Percentiles rank a stretch among this genome's conserved stretches.
Evolutionary conservation across 1,284 basidiomycete species (phyloP).

Genomic region (Takashimella tepidaria): DNA sequence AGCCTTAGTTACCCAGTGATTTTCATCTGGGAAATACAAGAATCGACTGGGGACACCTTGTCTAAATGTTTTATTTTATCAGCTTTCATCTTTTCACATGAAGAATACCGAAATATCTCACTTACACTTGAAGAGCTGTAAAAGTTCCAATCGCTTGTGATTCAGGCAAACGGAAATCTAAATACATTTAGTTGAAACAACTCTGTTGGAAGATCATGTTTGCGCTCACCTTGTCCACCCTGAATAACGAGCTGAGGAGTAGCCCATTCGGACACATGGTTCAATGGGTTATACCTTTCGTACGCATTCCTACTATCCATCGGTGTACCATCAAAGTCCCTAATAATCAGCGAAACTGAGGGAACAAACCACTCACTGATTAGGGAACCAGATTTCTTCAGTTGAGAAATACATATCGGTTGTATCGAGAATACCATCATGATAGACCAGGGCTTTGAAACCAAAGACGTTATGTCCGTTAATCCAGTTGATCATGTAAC

Average conservation of each 20-base stretch:
- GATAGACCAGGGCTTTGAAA: constrained; percentile 84
- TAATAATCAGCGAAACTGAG: neutral
- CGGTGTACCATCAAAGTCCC: constrained; percentile 28
- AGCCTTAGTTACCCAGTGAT: constrained; percentile 67
- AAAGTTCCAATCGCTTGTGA: constrained; percentile 67
- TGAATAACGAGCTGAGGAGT: constrained; percentile 81
- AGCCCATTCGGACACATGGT: constrained; percentile 75
- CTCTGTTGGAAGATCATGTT: neutral
- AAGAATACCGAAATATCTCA: too few relatives aligned
- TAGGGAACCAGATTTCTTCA: constrained; percentile 51
- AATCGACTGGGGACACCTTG: constrained; percentile 71
- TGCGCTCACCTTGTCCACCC: constrained; percentile 57
- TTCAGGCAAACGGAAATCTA: constrained; percentile 75
- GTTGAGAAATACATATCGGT: constrained; percentile 67
- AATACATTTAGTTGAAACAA: neutral
- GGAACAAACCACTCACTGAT: constrained; percentile 8
- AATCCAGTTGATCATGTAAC: constrained; percentile 69
- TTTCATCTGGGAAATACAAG: constrained; percentile 87
- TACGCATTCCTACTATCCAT: constrained; percentile 27
- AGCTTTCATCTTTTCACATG: too few relatives aligned
- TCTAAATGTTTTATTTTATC: too few relatives aligned
- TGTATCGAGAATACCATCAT: constrained; percentile 64
- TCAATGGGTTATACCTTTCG: constrained; percentile 56
- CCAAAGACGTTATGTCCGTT: constrained; percentile 82
- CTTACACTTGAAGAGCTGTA: constrained; percentile 34